phyloP scores from a whole-genome alignment of 495 filamentous ascomycete species.

The Aspergillus baeticus region DNA sequence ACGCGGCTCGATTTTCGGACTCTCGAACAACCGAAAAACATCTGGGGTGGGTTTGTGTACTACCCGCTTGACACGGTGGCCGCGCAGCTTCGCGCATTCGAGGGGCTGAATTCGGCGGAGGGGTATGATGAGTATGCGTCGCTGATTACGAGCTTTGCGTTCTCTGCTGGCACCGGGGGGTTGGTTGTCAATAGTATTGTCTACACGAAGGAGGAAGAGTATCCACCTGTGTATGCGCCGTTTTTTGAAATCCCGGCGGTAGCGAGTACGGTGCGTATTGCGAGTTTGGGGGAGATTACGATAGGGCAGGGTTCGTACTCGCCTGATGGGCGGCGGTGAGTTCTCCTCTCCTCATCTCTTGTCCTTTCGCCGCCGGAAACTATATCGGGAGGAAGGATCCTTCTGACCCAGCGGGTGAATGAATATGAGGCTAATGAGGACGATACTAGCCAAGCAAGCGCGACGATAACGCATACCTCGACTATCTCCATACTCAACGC shows the following conservation, averaged over 20 bases:
- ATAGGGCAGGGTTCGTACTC: slow-evolving; percentile 1
- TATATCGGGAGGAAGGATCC: too few species aligned
- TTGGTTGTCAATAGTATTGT: slow-evolving; percentile 18
- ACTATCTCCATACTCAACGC: slow-evolving; percentile 12
- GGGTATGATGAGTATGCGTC: slow-evolving; percentile 27
- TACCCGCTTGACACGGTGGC: too few species aligned
- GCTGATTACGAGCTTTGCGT: slow-evolving; percentile 24
- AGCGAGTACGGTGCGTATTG: slow-evolving; percentile 22
- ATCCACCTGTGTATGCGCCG: slow-evolving; percentile 27
- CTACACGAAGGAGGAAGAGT: slow-evolving; percentile 26
- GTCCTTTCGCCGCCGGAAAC: too few species aligned
- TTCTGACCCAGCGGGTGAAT: too few species aligned
- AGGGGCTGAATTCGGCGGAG: slow-evolving; percentile 12
- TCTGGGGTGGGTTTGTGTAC: too few species aligned
- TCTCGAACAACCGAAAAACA: not conserved
- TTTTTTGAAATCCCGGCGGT: slow-evolving; percentile 28
- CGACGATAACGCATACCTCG: slow-evolving; percentile 15
- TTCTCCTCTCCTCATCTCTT: not conserved
- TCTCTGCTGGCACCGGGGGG: not conserved
- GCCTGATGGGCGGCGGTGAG: slow-evolving; percentile 14
- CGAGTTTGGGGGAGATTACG: too few species aligned
- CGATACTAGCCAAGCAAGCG: slow-evolving; percentile 1
- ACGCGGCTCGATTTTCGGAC: slow-evolving; percentile 24
- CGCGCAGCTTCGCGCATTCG: slow-evolving; percentile 12
- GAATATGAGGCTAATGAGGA: not conserved